Conservation (phyloP, 768 basidiomycete genomes). For the Hygrophorus pudorinus region DNA sequence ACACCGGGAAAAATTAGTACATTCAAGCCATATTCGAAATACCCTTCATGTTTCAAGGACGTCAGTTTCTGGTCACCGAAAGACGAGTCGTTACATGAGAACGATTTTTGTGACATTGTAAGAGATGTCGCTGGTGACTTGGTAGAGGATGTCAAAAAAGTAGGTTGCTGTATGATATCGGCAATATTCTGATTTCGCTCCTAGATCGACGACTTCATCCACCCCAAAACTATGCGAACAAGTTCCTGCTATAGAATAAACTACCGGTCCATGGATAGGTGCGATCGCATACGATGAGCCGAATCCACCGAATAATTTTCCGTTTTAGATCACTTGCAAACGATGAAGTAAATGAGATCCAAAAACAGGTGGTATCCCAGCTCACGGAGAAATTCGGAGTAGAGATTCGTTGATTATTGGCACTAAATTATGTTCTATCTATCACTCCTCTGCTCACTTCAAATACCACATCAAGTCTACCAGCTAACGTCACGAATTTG, state of each 20-base stretch:
- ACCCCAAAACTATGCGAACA: constrained; percentile 74
- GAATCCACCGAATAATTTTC: constrained; percentile 2
- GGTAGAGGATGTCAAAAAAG: constrained; percentile 84
- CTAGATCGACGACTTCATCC: constrained; percentile 85
- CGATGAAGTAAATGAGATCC: constrained; percentile 80
- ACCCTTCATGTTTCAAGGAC: constrained; percentile 90
- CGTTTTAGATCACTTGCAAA: constrained; percentile 68
- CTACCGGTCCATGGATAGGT: constrained; percentile 97
- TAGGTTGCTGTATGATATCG: constrained; percentile 20
- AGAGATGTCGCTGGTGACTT: constrained; percentile 88
- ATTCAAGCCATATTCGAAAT: constrained; percentile 89
- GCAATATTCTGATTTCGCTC: background rate
- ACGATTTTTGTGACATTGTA: constrained; percentile 94
- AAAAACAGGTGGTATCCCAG: constrained; percentile 46
- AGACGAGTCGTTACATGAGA: constrained; percentile 63
- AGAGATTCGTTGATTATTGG: constrained; percentile 71
- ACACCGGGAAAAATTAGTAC: constrained; percentile 59
- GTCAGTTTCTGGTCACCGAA: constrained; percentile 86
- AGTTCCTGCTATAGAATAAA: constrained; percentile 88
- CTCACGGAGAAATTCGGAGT: constrained; percentile 61
- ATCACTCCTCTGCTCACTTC: constrained; percentile 10
- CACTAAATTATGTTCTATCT: constrained; percentile 22
- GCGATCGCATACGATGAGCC: constrained; percentile 8
- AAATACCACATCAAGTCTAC: constrained; percentile 6
- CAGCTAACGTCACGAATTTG: constrained; percentile 9